A percentile compares a stretch with the other conserved stretches of the same genome.
Evolutionary conservation across 352 stramenopile genomes (phyloP).

Genomic region (Pythium pyrilobum): DNA sequence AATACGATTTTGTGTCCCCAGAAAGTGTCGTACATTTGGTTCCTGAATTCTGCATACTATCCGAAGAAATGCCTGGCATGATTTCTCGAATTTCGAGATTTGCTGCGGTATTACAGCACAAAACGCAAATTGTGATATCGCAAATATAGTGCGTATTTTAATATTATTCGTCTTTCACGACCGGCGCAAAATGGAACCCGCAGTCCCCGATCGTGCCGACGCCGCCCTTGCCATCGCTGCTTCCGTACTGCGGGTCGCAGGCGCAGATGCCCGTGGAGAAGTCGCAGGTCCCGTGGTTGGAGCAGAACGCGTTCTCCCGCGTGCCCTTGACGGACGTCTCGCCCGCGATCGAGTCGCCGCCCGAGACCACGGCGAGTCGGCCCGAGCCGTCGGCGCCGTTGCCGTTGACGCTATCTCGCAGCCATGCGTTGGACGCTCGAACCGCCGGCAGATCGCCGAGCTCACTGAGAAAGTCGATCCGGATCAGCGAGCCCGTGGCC

Average conservation of each 20-base stretch:
- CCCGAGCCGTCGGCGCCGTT: slow-evolving; percentile 57
- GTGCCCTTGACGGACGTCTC: slow-evolving; percentile 55
- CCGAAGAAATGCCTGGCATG: too few species aligned
- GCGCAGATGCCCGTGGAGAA: slow-evolving; percentile 51
- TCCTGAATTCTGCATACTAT: too few species aligned
- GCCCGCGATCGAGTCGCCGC: slow-evolving; percentile 28
- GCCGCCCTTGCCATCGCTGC: slow-evolving; percentile 64
- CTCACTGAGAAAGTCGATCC: slow-evolving; percentile 57
- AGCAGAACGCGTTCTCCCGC: slow-evolving; percentile 65
- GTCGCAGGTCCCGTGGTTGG: slow-evolving; percentile 70
- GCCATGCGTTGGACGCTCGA: slow-evolving; percentile 24
- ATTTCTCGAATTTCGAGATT: too few species aligned
- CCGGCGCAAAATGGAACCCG: slow-evolving; percentile 38
- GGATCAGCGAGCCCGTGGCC: slow-evolving; percentile 32
- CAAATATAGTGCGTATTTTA: neutral
- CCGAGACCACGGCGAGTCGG: slow-evolving; percentile 29
- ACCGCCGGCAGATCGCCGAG: slow-evolving; percentile 51
- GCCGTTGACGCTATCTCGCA: slow-evolving; percentile 45
- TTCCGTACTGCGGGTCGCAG: slow-evolving; percentile 60
- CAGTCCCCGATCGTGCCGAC: slow-evolving; percentile 67
- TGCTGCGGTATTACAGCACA: too few species aligned
- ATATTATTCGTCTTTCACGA: neutral
- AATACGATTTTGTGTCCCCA: too few species aligned
- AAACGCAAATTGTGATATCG: neutral
- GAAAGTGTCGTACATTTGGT: too few species aligned